Base-by-base conservation (phyloP, 352 stramenopile species). In the Phytophthora multivora region DNA sequence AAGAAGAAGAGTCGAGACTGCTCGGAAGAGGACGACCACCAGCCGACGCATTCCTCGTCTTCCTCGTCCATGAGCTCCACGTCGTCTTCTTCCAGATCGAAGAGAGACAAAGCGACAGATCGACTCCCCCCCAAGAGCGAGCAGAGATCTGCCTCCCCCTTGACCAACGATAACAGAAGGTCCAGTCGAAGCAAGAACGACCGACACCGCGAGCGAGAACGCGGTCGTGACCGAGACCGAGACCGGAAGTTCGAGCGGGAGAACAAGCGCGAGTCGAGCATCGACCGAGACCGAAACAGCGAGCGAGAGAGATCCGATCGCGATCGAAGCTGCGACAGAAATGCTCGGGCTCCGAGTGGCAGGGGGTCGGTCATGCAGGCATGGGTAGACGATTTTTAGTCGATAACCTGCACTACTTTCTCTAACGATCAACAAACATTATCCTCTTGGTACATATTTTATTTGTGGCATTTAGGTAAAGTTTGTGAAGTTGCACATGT, bases 291-390 rank as follows among this genome's bases (percentile, higher is more conserved):
- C 16, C 57, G 56, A 25, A 54, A 49, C 26, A 49, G 42, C 11
- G 48, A 64, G 6, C 23, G 59, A 54, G 41, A 48, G 38, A 43
- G 43, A 31, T 35, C 54, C 25, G 66, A 79, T 12, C 42, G 66
- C 42, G 71, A 82, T 12, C 59, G 51, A 36, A 57, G 60, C 31
- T 52, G 70, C 15, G 70, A 77, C 39, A 28, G 26, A 53, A 61
- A 49, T 43, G 39, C 18, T 26, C 64, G 46, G 39, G 63, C 60
- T 16, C 64, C 58, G 9, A 58, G 38, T 40, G 75, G 59, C 51
- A 79, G 85, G 46, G 80, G 78, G 3, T 82, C 73, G 46, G 68
- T 90, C 42, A 89, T 91, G 67, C 73, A 91, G 42, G 82, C 82
- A 7, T 91, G 82, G 82, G 78, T 70, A 47, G 79, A 89, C 46